A percentile compares a stretch with the other conserved stretches of the same genome.
phyloP scores from a whole-genome alignment of 768 basidiomycete genomes.

The Tricholoma saponaceum region DNA sequence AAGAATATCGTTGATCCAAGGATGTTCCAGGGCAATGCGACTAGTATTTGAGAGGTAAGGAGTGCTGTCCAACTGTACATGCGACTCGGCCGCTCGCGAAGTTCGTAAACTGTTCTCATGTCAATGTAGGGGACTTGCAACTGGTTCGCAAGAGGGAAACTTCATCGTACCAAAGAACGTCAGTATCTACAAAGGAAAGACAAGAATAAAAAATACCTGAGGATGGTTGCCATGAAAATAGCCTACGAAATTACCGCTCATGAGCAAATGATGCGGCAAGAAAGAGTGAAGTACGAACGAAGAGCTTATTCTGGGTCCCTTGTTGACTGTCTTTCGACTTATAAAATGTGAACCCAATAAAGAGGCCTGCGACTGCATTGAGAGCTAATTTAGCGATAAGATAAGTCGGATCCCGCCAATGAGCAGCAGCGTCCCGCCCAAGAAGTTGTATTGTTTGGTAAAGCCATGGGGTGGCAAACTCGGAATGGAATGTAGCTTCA shows the following conservation, averaged over 20 bases:
- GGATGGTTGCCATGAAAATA: slow-evolving; percentile 53
- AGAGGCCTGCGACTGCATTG: slow-evolving; percentile 49
- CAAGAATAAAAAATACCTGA: slow-evolving; percentile 18
- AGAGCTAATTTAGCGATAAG: slow-evolving; percentile 54
- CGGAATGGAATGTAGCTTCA: slow-evolving; percentile 30
- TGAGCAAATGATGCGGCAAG: slow-evolving; percentile 8
- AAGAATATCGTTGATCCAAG: slow-evolving; percentile 55
- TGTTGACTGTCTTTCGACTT: slow-evolving; percentile 48
- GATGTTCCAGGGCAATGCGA: slow-evolving; percentile 62
- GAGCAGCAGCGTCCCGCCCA: slow-evolving; percentile 37
- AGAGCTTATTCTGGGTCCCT: slow-evolving; percentile 63
- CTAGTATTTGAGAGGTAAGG: slow-evolving; percentile 48
- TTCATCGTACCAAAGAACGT: slow-evolving; percentile 4
- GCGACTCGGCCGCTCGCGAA: slow-evolving; percentile 61
- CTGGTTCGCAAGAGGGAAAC: slow-evolving; percentile 57
- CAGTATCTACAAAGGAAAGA: neutral
- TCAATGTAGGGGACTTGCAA: slow-evolving; percentile 58
- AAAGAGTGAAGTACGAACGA: slow-evolving; percentile 35
- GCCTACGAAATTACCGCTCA: slow-evolving; percentile 25
- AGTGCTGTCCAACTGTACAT: slow-evolving; percentile 67
- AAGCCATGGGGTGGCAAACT: slow-evolving; percentile 52
- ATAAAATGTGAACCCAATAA: slow-evolving; percentile 67
- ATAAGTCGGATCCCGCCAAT: slow-evolving; percentile 62
- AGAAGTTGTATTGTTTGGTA: slow-evolving; percentile 42
- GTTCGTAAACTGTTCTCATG: slow-evolving; percentile 59